Conservation (phyloP, 2,329 filamentous ascomycete species). For the Fusarium continuum region DNA sequence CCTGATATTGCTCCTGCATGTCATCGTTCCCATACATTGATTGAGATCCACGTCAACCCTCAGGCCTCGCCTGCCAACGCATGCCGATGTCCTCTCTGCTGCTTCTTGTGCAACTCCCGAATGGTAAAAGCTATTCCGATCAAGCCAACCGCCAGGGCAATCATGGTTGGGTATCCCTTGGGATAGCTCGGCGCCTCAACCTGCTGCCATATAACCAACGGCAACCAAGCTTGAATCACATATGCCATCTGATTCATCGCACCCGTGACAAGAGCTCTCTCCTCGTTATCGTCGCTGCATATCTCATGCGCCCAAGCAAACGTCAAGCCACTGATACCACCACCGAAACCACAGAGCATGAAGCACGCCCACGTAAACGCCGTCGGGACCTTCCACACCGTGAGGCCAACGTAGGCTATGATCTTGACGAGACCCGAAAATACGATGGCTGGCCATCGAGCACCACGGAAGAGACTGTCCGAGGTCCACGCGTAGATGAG, state of each 20-base stretch:
- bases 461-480: conserved; percentile 66
- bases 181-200: conserved; percentile 68
- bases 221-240: conserved; percentile 75
- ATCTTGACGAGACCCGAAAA: conserved; percentile 60
- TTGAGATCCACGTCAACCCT: no score
- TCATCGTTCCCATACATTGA: no score
- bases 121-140: conserved; percentile 62
- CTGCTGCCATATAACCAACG: conserved; percentile 72
- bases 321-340: conserved; percentile 56
- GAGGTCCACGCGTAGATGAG: conserved; percentile 73
- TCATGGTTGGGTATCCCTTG: conserved; percentile 68
- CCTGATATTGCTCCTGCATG: no score
- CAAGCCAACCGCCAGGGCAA: conserved; percentile 58
- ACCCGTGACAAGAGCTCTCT: conserved; percentile 71
- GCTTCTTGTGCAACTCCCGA: conserved; percentile 38
- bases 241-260: conserved; percentile 78
- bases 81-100: conserved; percentile 1
- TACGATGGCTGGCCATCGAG: conserved; percentile 71
- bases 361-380: conserved; percentile 72
- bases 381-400: conserved; percentile 56
- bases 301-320: conserved; percentile 64
- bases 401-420: conserved; percentile 51
- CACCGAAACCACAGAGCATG: conserved; percentile 62
- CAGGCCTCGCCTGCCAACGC: not conserved
- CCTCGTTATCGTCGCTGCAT: conserved; percentile 65